A percentile compares a stretch with the other conserved stretches of the same genome.
Conservation (phyloP, 495 filamentous ascomycete genomes). For the Aspergillus baeticus region DNA sequence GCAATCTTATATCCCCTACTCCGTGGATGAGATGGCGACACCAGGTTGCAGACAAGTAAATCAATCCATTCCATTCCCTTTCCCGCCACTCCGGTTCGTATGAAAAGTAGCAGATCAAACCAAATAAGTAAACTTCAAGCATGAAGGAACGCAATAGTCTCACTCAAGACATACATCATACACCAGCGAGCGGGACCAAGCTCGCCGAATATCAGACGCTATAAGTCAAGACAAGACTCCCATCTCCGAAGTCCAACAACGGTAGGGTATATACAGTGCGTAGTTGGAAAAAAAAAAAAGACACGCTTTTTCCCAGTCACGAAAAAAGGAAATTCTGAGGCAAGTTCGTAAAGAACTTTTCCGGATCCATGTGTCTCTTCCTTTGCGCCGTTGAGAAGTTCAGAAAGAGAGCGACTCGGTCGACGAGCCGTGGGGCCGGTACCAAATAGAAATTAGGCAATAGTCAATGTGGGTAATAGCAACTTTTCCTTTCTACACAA, state of each 20-base stretch:
- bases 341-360: conserved; percentile 25
- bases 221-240: conserved; percentile 18
- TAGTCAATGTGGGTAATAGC: conserved; percentile 10
- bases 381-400: conserved; percentile 20
- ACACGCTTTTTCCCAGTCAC: conserved; percentile 14
- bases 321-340: conserved; percentile 10
- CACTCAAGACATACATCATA: conserved; percentile 37
- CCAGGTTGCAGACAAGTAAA: conserved; percentile 14
- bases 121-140: conserved; percentile 17
- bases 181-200: conserved; percentile 22
- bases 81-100: conserved; percentile 37
- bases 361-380: conserved; percentile 15
- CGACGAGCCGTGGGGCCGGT: conserved; percentile 17
- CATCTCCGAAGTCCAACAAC: conserved; percentile 20
- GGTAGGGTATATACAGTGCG: conserved; percentile 29
- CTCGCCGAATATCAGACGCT: conserved; percentile 9
- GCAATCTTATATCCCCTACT: conserved; percentile 17
- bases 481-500: conserved; percentile 21
- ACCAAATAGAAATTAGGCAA: conserved; percentile 20
- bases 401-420: conserved; percentile 20
- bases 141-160: conserved; percentile 23
- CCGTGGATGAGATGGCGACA: conserved; percentile 13
- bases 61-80: conserved; percentile 33
- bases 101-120: conserved; percentile 14
- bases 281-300: conserved; percentile 15